Evolutionary conservation across 805 yeast genomes (phyloP).

Genomic region (Debaryomyces hansenii): DNA sequence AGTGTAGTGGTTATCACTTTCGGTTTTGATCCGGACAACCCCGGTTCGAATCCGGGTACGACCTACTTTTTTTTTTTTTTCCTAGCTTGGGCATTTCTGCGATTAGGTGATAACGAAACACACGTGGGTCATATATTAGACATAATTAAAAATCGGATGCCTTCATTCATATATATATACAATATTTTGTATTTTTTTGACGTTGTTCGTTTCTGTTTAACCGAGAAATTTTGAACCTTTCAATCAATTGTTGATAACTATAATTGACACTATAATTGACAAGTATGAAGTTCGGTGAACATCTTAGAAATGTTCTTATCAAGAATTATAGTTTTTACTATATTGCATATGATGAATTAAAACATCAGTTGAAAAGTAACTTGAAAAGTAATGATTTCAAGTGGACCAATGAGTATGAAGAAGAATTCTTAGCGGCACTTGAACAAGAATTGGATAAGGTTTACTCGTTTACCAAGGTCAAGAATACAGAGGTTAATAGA

Average conservation of each 20-base stretch:
- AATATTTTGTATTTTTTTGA: not conserved
- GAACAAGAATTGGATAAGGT: conserved; percentile 92
- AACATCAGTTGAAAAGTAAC: conserved; percentile 73
- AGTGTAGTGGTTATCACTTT: conserved; percentile 82
- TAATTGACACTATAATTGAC: not conserved
- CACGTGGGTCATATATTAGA: not conserved
- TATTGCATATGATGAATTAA: conserved; percentile 87
- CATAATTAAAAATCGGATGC: not conserved
- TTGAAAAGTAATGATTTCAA: conserved; percentile 51
- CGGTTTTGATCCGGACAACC: conserved; percentile 81
- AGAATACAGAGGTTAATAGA: conserved; percentile 80
- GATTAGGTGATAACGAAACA: not conserved
- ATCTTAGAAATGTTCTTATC: conserved; percentile 82
- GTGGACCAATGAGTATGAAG: conserved; percentile 83
- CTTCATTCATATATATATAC: not conserved
- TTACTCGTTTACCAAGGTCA: conserved; percentile 84
- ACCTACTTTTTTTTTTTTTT: conserved; percentile 41
- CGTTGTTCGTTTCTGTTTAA: not conserved
- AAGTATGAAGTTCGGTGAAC: conserved; percentile 93
- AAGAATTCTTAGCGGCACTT: conserved; percentile 68
- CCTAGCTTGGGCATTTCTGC: not conserved
- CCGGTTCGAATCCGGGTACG: conserved; percentile 87
- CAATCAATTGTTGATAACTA: not conserved
- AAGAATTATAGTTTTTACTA: conserved; percentile 90
- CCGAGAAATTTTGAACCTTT: not conserved